phyloP scores from a whole-genome alignment of 1,284 basidiomycete species.

The Pseudozyma hubeiensis region DNA sequence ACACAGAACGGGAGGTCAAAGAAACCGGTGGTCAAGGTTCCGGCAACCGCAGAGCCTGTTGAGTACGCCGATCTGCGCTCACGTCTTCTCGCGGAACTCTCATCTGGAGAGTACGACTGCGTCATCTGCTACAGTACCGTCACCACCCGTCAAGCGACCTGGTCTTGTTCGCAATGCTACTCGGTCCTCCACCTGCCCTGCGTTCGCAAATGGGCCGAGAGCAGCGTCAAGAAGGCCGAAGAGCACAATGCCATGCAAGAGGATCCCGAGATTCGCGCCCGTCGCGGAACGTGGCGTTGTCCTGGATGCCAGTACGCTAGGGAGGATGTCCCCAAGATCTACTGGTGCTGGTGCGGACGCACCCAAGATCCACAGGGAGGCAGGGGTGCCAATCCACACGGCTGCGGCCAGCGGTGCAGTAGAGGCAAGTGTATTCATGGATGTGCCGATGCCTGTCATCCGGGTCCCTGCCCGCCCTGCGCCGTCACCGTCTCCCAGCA shows the following conservation, averaged over 20 bases:
- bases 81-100: slow-evolving; percentile 62
- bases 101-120: slow-evolving; percentile 64
- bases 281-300: slow-evolving; percentile 64
- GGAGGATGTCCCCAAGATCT: slow-evolving; percentile 60
- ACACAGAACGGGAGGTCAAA: slow-evolving; percentile 24
- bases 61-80: slow-evolving; percentile 64
- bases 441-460: slow-evolving; percentile 63
- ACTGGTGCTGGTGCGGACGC: slow-evolving; percentile 66
- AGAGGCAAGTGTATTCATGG: slow-evolving; percentile 63
- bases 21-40: slow-evolving; percentile 29
- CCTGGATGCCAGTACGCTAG: slow-evolving; percentile 65
- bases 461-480: slow-evolving; percentile 66
- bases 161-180: slow-evolving; percentile 66
- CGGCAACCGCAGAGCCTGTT: slow-evolving; percentile 33
- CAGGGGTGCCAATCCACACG: slow-evolving; percentile 55
- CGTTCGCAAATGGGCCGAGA: slow-evolving; percentile 64
- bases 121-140: slow-evolving; percentile 65
- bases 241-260: slow-evolving; percentile 67
- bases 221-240: slow-evolving; percentile 63
- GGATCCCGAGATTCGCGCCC: slow-evolving; percentile 58
- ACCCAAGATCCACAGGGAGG: slow-evolving; percentile 51
- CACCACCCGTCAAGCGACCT: slow-evolving; percentile 55
- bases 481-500: slow-evolving; percentile 59
- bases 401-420: slow-evolving; percentile 61
- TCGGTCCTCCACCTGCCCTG: slow-evolving; percentile 64